These are phyloP conservation scores for Suhomyces bolitotheri DNA, from an alignment of 1,139 yeast genomes.

Conservation along the genomic window DNA sequence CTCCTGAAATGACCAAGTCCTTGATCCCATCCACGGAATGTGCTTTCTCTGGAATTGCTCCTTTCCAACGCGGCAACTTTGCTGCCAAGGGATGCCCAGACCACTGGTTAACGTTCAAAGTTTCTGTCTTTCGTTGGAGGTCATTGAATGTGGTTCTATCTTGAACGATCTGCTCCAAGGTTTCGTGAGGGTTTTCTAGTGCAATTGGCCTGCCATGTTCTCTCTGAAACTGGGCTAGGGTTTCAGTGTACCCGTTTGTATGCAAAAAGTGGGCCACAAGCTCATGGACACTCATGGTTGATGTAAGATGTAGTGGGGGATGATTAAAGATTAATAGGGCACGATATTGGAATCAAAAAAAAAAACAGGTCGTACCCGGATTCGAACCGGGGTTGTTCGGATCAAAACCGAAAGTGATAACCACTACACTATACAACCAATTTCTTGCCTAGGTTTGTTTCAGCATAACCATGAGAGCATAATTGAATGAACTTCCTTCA, in stretches of 20 bases:
- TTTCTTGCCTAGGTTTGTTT: too few species aligned
- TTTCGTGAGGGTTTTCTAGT: slow-evolving; percentile 29
- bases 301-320: not conserved
- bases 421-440: slow-evolving; percentile 54
- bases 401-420: slow-evolving; percentile 54
- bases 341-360: slow-evolving; percentile 17
- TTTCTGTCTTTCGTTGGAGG: slow-evolving; percentile 16
- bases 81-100: slow-evolving; percentile 7
- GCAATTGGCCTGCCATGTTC: slow-evolving; percentile 44
- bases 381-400: slow-evolving; percentile 94
- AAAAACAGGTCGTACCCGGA: slow-evolving; percentile 83
- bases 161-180: slow-evolving; percentile 48
- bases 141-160: slow-evolving; percentile 48
- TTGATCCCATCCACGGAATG: slow-evolving; percentile 14
- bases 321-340: not conserved
- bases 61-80: slow-evolving; percentile 26
- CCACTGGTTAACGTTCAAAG: slow-evolving; percentile 13
- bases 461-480: too few species aligned
- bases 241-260: slow-evolving; percentile 43
- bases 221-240: slow-evolving; percentile 49
- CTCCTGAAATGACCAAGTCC: slow-evolving; percentile 30
- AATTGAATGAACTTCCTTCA: too few species aligned
- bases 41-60: slow-evolving; percentile 30
- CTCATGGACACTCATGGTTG: slow-evolving; percentile 21
- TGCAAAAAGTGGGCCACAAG: slow-evolving; percentile 59